phyloP scores from a whole-genome alignment of 164 flowering plant species.

The Akebia trifoliata region DNA sequence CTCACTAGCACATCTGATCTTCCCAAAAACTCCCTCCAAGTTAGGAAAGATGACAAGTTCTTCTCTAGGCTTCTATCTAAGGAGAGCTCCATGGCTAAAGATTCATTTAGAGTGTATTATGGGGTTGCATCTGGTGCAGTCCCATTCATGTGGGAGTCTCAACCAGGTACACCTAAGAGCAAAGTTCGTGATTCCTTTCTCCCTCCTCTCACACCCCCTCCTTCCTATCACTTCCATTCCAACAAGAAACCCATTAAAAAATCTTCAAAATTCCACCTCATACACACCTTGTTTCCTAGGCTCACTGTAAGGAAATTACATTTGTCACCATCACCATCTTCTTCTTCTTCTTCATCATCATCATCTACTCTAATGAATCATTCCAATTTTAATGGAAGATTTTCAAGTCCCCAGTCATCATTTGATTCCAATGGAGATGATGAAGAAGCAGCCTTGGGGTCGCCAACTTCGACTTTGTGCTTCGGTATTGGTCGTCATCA shows the following conservation, averaged over 20 bases:
- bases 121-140: slow-evolving; percentile 41
- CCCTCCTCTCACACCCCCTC: slow-evolving; percentile 76
- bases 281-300: slow-evolving; percentile 17
- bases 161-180: slow-evolving; percentile 64
- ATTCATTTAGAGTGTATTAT: slow-evolving; percentile 51
- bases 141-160: slow-evolving; percentile 70
- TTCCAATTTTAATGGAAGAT: neutral
- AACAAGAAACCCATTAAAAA: slow-evolving; percentile 15
- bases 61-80: slow-evolving; percentile 43
- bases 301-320: slow-evolving; percentile 13
- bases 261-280: slow-evolving; percentile 14
- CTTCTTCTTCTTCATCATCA: slow-evolving; percentile 11
- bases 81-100: slow-evolving; percentile 38
- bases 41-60: slow-evolving; percentile 54
- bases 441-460: slow-evolving; percentile 13
- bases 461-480: slow-evolving; percentile 27
- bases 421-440: slow-evolving; percentile 15
- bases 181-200: slow-evolving; percentile 14
- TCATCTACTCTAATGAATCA: neutral
- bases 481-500: slow-evolving; percentile 11
- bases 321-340: slow-evolving; percentile 10
- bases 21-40: slow-evolving; percentile 29
- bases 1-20: slow-evolving; percentile 10
- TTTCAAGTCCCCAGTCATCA: slow-evolving; percentile 10
- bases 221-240: slow-evolving; percentile 34